Evolutionary conservation across 2,329 filamentous ascomycete genomes (phyloP), one percentile per base, ranked within the genome.

Genomic region (Aureobasidium subglaciale): DNA sequence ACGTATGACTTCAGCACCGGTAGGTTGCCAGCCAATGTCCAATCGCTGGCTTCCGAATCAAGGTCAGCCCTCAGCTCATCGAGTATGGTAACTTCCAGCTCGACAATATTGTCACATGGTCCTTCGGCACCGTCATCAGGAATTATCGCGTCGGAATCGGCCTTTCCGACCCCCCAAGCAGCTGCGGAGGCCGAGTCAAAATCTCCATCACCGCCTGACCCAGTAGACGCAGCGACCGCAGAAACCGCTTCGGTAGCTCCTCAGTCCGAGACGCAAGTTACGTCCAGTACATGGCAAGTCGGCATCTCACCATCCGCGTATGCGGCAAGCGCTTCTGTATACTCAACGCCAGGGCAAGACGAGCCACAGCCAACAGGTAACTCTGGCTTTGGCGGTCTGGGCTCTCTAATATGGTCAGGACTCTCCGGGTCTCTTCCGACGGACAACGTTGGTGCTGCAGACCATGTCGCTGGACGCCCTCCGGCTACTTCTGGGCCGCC

Each of bases 401-500:
- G 48, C 11, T 40, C 48, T 4, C 6, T 52, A 7, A 52, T 52
- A n/a, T 52, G 48, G 48, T 52, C 48, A 20, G 48, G 48, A 16
- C 48, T 52, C 5, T 40, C 35, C 10, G 48, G 48, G 16, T n/a
- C 48, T 24, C 5, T 41, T n/a, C 34, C 48, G 10, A 52, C 34
- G 9, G 48, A 32, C 3, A 41, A 41, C 10, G 45, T 11, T 13
- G 25, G 7, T 29, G 13, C n/a, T 29, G 46, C 13, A 7, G n/a
- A 18, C 2, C 8, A 30, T 8, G 27, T 24, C 10, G 10, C 34
- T 3, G 20, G 13, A 25, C 18, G 34, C n/a, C 35, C 46, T 50
- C 46, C n/a, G 45, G 45, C 11, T 49, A 49, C 32, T 1, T 5
- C 8, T n/a, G 22, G 32, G 11, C 15, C 30, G 10, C 18, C 27